Base-by-base conservation (phyloP, 306 rosid genomes). In the Dicorynia guianensis region DNA sequence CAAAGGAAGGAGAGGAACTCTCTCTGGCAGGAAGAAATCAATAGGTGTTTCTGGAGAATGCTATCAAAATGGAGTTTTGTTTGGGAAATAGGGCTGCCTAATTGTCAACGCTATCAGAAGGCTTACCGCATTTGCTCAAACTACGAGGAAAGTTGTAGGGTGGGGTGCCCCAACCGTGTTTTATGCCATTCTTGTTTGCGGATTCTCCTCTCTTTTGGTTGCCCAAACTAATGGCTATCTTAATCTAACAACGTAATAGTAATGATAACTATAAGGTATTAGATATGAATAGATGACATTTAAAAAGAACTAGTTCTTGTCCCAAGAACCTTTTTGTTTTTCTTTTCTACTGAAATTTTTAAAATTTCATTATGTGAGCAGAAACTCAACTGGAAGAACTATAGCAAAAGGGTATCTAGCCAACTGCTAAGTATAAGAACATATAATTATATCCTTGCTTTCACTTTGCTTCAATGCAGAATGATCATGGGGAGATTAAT, bases 101-200 rank as follows among this genome's bases (percentile, higher is more conserved):
- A 49, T 39, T 59, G 49, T 48, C 52, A 66, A 12, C 47, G n/a
- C 55, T 14, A 12, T 8, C n/a, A 11, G 4, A 46, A 10, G n/a
- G 14, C 11, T 42, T 47, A 33, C 39, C 12, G 19, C 67, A 50
- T 42, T 78, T 50, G 57, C 79, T 57, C 55, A 56, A 58, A 66
- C 30, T 36, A 54, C 48, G 76, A 80, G 80, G 67, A 47, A 35
- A 30, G 44, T n/a, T 9, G 3, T 59, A 8, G 5, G 61, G 57
- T 71, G 67, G 76, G 4, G 63, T 65, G 75, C 19, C 66, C 46
- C 4, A 69, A 30, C 72, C 84, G 79, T 83, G 72, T 56, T 71
- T 69, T 50, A 61, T 75, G 87, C 67, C 68, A 36, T 14, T 9
- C 49, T 79, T 44, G 44, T 13, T 70, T 75, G 76, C 63, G 34